Percentiles rank a stretch among this genome's conserved stretches.
Evolutionary conservation across 2,329 filamentous ascomycete species (phyloP).

Genomic region (Zarea fungicola): DNA sequence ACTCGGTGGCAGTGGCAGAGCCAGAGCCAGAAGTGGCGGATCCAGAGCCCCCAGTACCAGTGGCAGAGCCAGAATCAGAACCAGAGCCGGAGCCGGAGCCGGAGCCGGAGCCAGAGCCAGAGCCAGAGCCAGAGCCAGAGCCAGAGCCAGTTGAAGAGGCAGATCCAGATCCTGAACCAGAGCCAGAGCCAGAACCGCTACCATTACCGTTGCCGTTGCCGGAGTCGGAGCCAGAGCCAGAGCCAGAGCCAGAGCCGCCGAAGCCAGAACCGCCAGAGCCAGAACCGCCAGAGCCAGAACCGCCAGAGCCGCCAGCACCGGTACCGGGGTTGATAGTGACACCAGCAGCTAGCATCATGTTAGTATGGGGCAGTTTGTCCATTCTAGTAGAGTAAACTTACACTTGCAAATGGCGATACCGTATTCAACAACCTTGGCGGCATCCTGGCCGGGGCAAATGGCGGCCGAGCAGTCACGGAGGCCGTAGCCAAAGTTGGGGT

Average conservation of each 20-base stretch:
- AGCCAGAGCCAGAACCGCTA: slow-evolving; percentile 12
- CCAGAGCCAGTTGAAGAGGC: slow-evolving; percentile 17
- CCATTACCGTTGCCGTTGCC: slow-evolving; percentile 13
- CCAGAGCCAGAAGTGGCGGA: slow-evolving; percentile 16
- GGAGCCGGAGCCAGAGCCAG: slow-evolving; percentile 21
- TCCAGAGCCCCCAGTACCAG: slow-evolving; percentile 15
- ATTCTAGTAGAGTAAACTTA: slow-evolving; percentile 24
- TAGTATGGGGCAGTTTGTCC: slow-evolving; percentile 25
- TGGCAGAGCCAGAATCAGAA: slow-evolving; percentile 14
- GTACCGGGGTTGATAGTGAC: slow-evolving; percentile 8
- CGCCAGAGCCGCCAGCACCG: background rate
- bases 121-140: slow-evolving; percentile 20
- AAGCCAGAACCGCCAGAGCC: no score
- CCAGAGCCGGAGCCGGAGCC: slow-evolving; percentile 16
- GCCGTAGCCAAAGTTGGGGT: slow-evolving; percentile 43
- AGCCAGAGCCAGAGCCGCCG: slow-evolving; percentile 14
- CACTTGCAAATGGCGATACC: slow-evolving; percentile 35
- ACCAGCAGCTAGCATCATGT: slow-evolving; percentile 30
- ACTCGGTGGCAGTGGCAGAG: slow-evolving; percentile 19
- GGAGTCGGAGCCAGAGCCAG: slow-evolving; percentile 8
- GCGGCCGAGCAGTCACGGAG: slow-evolving; percentile 46
- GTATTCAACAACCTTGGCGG: slow-evolving; percentile 33
- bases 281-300: no score
- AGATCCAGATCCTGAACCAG: background rate
- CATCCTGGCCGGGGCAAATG: slow-evolving; percentile 34